Percentiles rank a stretch among this genome's conserved stretches.
phyloP scores from a whole-genome alignment of 495 filamentous ascomycete species.

The Penicillium salamii region DNA sequence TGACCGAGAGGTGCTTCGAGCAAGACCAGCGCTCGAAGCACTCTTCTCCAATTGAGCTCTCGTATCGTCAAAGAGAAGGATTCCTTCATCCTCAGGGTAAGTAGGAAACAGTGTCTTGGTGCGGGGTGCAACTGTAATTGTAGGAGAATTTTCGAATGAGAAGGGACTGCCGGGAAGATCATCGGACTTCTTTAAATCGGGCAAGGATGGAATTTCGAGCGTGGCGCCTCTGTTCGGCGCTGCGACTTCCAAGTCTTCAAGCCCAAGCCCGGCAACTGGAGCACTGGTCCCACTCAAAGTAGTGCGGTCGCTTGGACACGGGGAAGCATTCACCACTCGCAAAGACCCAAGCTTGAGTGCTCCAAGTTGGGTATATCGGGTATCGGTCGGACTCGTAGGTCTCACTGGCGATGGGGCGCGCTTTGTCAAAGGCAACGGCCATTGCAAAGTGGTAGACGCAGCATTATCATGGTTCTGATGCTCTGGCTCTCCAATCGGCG shows the following conservation, averaged over 20 bases:
- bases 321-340: conserved; percentile 48
- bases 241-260: conserved; percentile 9
- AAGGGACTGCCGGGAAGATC: conserved; percentile 36
- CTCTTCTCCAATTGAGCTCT: conserved; percentile 12
- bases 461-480: conserved; percentile 5
- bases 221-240: conserved; percentile 7
- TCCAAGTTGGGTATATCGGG: conserved; percentile 49
- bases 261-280: conserved; percentile 11
- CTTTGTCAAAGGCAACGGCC: conserved; percentile 18
- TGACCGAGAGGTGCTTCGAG: conserved; percentile 22
- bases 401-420: conserved; percentile 11
- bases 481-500: conserved; percentile 25
- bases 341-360: conserved; percentile 48
- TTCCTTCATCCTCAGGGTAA: conserved; percentile 31
- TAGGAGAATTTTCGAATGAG: conserved; percentile 39
- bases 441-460: conserved; percentile 13
- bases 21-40: conserved; percentile 1
- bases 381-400: conserved; percentile 40
- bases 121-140: conserved; percentile 5
- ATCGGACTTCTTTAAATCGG: conserved; percentile 18
- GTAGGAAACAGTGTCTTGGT: conserved; percentile 7
- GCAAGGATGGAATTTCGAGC: conserved; percentile 19
- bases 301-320: conserved; percentile 38
- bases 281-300: conserved; percentile 15
- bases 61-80: conserved; percentile 24